These are phyloP conservation scores for Chamaecyparis obtusa DNA, from an alignment of 75 land plant genomes.

Conservation along the genomic window DNA sequence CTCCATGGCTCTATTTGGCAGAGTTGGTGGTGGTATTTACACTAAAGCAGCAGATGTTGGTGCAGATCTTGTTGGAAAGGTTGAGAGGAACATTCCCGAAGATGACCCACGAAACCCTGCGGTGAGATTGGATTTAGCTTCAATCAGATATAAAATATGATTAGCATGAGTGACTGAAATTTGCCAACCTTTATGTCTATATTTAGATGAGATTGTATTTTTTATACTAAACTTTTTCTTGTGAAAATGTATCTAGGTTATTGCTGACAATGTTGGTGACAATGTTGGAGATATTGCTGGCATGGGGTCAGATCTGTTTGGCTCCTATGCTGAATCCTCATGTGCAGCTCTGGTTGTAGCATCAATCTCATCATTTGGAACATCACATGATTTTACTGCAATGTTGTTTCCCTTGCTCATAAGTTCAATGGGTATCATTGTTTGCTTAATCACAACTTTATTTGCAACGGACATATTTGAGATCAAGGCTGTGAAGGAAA, in stretches of 20 bases:
- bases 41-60: conserved; percentile 89
- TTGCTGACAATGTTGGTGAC: conserved; percentile 84
- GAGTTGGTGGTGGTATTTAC: conserved; percentile 92
- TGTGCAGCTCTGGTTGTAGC: conserved; percentile 76
- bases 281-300: conserved; percentile 88
- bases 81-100: conserved; percentile 84
- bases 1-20: conserved; percentile 87
- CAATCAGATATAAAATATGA: background rate
- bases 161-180: background rate
- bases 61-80: conserved; percentile 70
- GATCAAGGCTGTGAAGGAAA: conserved; percentile 62
- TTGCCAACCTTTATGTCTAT: background rate
- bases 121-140: conserved; percentile 16
- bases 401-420: conserved; percentile 66
- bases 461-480: conserved; percentile 71
- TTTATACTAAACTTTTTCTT: background rate
- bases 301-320: conserved; percentile 84
- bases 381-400: conserved; percentile 49
- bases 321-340: conserved; percentile 72
- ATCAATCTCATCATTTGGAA: conserved; percentile 73
- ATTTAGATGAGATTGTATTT: background rate
- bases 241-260: conserved; percentile 37
- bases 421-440: conserved; percentile 65
- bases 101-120: conserved; percentile 85
- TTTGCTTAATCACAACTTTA: conserved; percentile 56